Evolutionary conservation across 208 protist species (phyloP).

Genomic region (Angomonas deanei): DNA sequence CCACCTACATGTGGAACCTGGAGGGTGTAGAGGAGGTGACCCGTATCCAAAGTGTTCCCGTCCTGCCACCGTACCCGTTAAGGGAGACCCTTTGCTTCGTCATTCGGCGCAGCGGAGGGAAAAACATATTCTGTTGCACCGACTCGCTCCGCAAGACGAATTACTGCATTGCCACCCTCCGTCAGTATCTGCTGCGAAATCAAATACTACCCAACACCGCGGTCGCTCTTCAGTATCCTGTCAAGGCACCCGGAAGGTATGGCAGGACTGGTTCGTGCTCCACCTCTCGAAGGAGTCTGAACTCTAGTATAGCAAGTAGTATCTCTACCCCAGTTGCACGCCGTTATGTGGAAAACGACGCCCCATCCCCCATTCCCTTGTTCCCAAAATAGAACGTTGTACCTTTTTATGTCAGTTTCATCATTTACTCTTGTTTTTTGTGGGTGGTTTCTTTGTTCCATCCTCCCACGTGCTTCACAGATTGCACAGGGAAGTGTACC

Average conservation of each 20-base stretch:
- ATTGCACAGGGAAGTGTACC: too few species aligned
- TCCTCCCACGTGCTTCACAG: too few species aligned
- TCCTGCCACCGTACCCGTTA: neutral
- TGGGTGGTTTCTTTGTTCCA: neutral
- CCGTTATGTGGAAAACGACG: neutral
- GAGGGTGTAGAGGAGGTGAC: slow-evolving; percentile 2
- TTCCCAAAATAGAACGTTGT: neutral
- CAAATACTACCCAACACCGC: neutral
- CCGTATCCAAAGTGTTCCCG: neutral
- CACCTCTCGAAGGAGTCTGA: neutral
- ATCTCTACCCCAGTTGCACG: neutral
- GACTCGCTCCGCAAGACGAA: neutral
- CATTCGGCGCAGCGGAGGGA: neutral
- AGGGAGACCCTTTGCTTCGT: slow-evolving; percentile 6
- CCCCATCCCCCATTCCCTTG: neutral
- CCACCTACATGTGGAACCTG: slow-evolving; percentile 3
- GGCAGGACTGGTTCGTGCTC: neutral
- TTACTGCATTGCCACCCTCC: neutral
- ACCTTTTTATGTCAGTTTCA: neutral
- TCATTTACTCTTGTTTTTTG: neutral
- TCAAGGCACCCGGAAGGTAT: neutral
- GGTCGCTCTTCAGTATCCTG: slow-evolving; percentile 1
- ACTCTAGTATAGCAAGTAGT: neutral
- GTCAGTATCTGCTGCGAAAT: slow-evolving; percentile 3
- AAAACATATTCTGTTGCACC: slow-evolving; percentile 2